These are phyloP conservation scores for Phialocephala sp. DNA, from an alignment of 2,329 filamentous ascomycete genomes.

Conservation along the genomic window DNA sequence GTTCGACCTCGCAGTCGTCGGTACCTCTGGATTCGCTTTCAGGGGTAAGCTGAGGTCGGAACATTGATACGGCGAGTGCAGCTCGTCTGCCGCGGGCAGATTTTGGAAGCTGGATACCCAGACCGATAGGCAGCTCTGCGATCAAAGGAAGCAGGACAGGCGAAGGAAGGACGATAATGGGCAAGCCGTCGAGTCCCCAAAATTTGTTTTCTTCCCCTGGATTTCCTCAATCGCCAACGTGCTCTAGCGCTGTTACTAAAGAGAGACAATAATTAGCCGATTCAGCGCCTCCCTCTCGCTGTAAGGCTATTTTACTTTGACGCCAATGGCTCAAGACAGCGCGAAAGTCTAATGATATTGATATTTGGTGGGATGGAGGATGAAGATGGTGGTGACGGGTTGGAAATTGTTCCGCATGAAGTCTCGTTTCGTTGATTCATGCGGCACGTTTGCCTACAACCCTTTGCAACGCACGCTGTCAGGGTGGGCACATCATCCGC, in stretches of 20 bases:
- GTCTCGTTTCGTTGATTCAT: slow-evolving; percentile 18
- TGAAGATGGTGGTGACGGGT: neutral
- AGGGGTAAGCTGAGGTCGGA: slow-evolving; percentile 37
- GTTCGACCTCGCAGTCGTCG: slow-evolving; percentile 25
- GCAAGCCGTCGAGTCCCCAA: slow-evolving; percentile 8
- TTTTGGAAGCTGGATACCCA: slow-evolving; percentile 26
- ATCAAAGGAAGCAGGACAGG: slow-evolving; percentile 9
- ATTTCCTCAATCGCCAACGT: slow-evolving; percentile 8
- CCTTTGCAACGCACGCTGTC: slow-evolving; percentile 9
- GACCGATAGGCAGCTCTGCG: slow-evolving; percentile 11
- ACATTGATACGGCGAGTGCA: slow-evolving; percentile 40
- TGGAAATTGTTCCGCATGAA: slow-evolving; percentile 13
- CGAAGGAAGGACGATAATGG: slow-evolving; percentile 1
- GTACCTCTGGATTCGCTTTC: slow-evolving; percentile 33
- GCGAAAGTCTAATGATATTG: slow-evolving; percentile 9
- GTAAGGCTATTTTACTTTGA: slow-evolving; percentile 1
- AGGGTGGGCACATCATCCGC: slow-evolving; percentile 14
- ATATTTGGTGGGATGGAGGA: slow-evolving; percentile 2
- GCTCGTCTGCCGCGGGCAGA: slow-evolving; percentile 36
- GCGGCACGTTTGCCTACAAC: slow-evolving; percentile 13
- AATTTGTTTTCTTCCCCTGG: slow-evolving; percentile 20
- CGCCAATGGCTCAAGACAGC: slow-evolving; percentile 6
- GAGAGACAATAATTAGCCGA: slow-evolving; percentile 17
- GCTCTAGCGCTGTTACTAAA: slow-evolving; percentile 17
- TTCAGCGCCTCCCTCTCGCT: slow-evolving; percentile 3